Evolutionary conservation across 768 basidiomycete genomes (phyloP), one percentile per base, ranked within the genome.

Genomic region (Clitopilus hobsonii): DNA sequence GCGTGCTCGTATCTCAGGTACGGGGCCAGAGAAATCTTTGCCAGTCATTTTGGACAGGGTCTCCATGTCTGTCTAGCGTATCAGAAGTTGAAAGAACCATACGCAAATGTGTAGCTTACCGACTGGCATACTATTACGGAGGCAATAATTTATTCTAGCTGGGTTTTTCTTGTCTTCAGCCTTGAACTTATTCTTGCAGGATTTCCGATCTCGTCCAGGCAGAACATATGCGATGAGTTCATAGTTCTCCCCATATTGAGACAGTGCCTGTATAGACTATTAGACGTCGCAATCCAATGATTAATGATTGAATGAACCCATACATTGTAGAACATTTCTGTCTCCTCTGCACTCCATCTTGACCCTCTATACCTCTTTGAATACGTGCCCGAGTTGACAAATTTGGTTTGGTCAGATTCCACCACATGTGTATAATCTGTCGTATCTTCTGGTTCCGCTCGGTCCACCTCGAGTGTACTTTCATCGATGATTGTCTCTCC

Each of bases 181-280:
- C 63, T 91, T 94, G 75, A 94, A 96, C 65, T 96, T 96, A 68
- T 91, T 89, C 70, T 92, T 94, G 69, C 94, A 93, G 24, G 93
- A 86, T 64, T 89, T 91, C 18, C 94, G 80, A 63, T 92, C 89
- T 14, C 94, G 86, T 16, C 88, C 86, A 32, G 91, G 91, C 18
- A 96, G 77, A 11, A 94, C 78, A 61, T 85, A 86, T 2, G 94
- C 89, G 57, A 96, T 94, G 38, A 95, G 79, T 66, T 95, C 93
- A 63, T 95, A 96, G 62, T 95, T 94, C 67, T 94, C 90, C 27
- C 92, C 92, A 60, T 92, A 94, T 65, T 94, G 92, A 3, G 85
- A 79, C 26, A 95, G 73, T n/a, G 90, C 91, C 94, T 62, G n/a
- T 52, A 36, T 23, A 10, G 38, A 54, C 49, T 27, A 50, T 49